Evolutionary conservation across 2,329 filamentous ascomycete species (phyloP).

Genomic region (Clarireedia homoeocarpa): DNA sequence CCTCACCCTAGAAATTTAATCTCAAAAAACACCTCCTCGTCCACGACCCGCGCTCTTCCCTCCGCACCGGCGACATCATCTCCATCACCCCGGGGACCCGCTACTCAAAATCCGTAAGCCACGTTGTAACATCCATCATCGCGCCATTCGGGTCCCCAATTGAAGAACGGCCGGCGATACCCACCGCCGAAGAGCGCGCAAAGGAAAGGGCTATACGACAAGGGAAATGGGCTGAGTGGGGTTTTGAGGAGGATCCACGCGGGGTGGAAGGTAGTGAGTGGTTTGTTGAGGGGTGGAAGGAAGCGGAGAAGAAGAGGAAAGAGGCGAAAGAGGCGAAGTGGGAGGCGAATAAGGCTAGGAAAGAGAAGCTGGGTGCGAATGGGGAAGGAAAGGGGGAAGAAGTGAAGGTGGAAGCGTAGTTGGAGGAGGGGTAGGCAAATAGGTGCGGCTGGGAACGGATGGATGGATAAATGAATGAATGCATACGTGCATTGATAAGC

Average conservation of each 20-base stretch:
- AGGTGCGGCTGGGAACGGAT: neutral
- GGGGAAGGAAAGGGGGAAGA: neutral
- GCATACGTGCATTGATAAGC: neutral
- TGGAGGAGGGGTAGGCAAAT: neutral
- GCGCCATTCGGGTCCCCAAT: conserved; percentile 60
- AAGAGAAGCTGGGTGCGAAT: neutral
- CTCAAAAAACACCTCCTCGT: conserved; percentile 59
- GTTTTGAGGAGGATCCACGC: conserved; percentile 10
- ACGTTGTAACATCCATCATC: conserved; percentile 69
- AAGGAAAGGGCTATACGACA: conserved; percentile 49
- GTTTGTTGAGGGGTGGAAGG: neutral
- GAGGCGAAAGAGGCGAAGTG: neutral
- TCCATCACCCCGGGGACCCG: conserved; percentile 60
- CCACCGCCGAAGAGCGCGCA: conserved; percentile 56
- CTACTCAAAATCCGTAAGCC: conserved; percentile 58
- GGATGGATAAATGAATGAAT: conserved; percentile 9
- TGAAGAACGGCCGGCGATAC: conserved; percentile 56
- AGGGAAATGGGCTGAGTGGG: conserved; percentile 33
- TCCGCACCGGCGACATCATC: conserved; percentile 68
- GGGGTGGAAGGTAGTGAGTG: conserved; percentile 1
- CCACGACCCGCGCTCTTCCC: conserved; percentile 68
- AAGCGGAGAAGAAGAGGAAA: conserved; percentile 17
- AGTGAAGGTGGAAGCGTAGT: neutral
- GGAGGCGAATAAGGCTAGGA: neutral
- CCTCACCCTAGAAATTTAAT: conserved; percentile 52